Evolutionary conservation across 2,329 filamentous ascomycete genomes (phyloP).

Genomic region (Botrytis pseudocinerea): DNA sequence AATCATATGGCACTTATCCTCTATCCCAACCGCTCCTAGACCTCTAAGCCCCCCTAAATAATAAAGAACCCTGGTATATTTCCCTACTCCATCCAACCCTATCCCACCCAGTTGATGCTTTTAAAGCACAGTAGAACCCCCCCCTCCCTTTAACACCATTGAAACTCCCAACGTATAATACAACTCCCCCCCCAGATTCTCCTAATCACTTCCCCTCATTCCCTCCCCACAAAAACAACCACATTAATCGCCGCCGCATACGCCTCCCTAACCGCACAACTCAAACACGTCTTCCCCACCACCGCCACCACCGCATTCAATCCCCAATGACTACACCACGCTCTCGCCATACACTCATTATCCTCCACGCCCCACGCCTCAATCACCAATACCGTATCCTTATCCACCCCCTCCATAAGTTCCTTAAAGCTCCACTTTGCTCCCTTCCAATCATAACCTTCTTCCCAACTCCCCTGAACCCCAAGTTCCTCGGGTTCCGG

Average conservation of each 20-base stretch:
- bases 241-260: constrained; percentile 73
- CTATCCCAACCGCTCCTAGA: neutral
- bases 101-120: neutral
- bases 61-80: neutral
- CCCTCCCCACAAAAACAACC: constrained; percentile 62
- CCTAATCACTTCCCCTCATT: neutral
- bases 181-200: neutral
- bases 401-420: constrained; percentile 45
- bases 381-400: constrained; percentile 68
- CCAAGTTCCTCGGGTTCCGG: constrained; percentile 2
- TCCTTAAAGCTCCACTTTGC: neutral
- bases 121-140: neutral
- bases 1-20: neutral
- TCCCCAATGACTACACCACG: constrained; percentile 77
- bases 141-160: neutral
- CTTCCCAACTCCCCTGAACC: constrained; percentile 24
- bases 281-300: constrained; percentile 62
- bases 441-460: constrained; percentile 35
- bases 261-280: constrained; percentile 72
- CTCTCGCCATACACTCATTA: constrained; percentile 73
- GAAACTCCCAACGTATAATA: neutral
- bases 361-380: constrained; percentile 72
- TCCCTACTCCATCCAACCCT: neutral
- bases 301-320: constrained; percentile 70
- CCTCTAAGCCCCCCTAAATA: neutral